phyloP scores from a whole-genome alignment of 371 early-diverging fungal genomes.

The Mucor sp. region DNA sequence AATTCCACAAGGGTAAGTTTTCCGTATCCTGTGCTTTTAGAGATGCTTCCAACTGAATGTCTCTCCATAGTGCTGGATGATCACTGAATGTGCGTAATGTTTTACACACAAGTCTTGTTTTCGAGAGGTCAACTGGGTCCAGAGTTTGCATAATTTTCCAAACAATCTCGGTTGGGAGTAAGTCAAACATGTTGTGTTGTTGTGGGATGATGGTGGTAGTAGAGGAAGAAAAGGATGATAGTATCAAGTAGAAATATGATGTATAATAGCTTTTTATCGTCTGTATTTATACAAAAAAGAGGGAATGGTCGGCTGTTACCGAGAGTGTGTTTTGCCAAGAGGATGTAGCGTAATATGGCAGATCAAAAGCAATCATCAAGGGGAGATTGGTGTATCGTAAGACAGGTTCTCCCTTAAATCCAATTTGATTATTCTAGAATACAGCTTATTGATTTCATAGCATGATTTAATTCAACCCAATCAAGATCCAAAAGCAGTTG shows the following conservation, averaged over 20 bases:
- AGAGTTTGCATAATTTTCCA: conserved; percentile 4
- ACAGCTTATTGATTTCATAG: not conserved
- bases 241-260: not conserved
- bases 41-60: conserved; percentile 14
- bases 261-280: not conserved
- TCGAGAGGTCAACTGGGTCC: conserved; percentile 17
- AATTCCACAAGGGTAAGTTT: conserved; percentile 22
- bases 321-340: not conserved
- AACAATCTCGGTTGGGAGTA: conserved; percentile 3
- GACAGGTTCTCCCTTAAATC: not conserved
- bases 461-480: not conserved
- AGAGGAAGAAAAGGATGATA: not conserved
- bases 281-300: not conserved
- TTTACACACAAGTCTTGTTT: conserved; percentile 18
- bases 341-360: not conserved
- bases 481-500: not conserved
- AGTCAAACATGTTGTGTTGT: not conserved
- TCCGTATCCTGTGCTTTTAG: not conserved
- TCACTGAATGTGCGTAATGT: conserved; percentile 24
- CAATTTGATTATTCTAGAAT: not conserved
- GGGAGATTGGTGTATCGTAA: not conserved
- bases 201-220: not conserved
- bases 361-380: not conserved
- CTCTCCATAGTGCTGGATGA: conserved; percentile 31
- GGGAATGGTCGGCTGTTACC: not conserved